phyloP scores from a whole-genome alignment of 2,329 filamentous ascomycete species.

The Periconia sp. region DNA sequence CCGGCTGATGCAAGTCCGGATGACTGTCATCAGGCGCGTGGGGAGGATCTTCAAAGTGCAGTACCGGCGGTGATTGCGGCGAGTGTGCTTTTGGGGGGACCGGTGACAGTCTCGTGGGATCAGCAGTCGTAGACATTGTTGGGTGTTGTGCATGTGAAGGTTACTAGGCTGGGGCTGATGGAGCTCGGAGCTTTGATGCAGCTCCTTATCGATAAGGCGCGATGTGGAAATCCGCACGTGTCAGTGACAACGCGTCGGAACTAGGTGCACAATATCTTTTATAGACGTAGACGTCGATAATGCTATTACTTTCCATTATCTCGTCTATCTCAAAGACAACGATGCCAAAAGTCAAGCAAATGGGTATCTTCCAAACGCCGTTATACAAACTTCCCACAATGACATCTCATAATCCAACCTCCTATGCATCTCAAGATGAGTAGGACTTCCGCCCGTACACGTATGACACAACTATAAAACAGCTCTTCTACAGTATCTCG shows the following conservation, averaged over 20 bases:
- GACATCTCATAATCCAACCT: neutral
- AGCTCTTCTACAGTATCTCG: too few species aligned
- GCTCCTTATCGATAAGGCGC: constrained; percentile 24
- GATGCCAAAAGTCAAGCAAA: constrained; percentile 3
- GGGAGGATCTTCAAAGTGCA: constrained; percentile 31
- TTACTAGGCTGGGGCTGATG: constrained; percentile 21
- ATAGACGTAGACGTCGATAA: neutral
- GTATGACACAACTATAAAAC: too few species aligned
- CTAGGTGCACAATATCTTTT: neutral
- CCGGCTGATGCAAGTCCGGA: constrained; percentile 24
- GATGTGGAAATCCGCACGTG: neutral
- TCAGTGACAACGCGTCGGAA: neutral
- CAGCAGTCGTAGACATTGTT: constrained; percentile 38
- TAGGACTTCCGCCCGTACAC: too few species aligned
- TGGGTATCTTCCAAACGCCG: constrained; percentile 37
- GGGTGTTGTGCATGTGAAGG: constrained; percentile 17
- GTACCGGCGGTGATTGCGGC: constrained; percentile 32
- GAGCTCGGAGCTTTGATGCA: constrained; percentile 28
- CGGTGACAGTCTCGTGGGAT: constrained; percentile 22
- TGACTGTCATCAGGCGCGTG: constrained; percentile 19
- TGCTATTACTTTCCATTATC: too few species aligned
- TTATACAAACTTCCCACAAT: constrained; percentile 3
- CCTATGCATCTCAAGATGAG: too few species aligned
- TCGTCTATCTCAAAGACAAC: neutral
- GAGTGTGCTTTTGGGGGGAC: constrained; percentile 23